Evolutionary conservation across 306 rosid genomes (phyloP), one percentile per base, ranked within the genome.

Genomic region (Ziziphus jujuba): DNA sequence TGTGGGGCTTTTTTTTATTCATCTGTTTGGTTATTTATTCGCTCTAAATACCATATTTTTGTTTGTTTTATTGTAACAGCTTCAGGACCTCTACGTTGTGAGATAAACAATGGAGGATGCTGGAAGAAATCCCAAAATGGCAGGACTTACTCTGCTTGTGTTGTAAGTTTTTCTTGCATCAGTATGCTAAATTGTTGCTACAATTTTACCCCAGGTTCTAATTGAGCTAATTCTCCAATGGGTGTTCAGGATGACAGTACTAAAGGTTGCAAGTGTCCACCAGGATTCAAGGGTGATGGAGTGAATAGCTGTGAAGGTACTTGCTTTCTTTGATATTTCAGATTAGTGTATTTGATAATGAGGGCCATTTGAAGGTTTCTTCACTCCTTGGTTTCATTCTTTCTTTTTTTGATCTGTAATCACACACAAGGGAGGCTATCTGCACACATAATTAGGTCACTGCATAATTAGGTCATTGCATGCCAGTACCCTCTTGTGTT

Each of bases 261-360:
- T 44, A 83, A 88, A 63, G 95, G 87, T 56, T 93, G 99, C 74
- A 78, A 68, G 59, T 93, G 99, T 73, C 99, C 99, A 3, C 81
- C 82, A 11, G 99, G 99, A 49, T 93, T 93, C 78, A 83, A 17
- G 75, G 99, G 99, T 2, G 95, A 93, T 22, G 99, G 99, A 71
- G 84, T 78, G 47, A 40, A 64, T 38, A 75, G 72, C 55, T 93
- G 99, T 62, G 87, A 90, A 82, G 99, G 99, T 93, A 85, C 74
- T 67, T 63, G 5, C 72, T 24, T 15, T 35, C 36, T 28, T 77
- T 53, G 20, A 6, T 36, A 48, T n/a, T 20, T 56, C 13, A 5
- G 7, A 40, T 40, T 40, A 40, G 45, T 12, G 12, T 40, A 9
- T 8, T 40, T 8, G 14, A 40, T 0, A 9, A 40, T 40, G 45